A percentile compares a stretch with the other conserved stretches of the same genome.
Evolutionary conservation across 345 rosid genomes (phyloP).

Genomic region (Carallia pectinifolia): DNA sequence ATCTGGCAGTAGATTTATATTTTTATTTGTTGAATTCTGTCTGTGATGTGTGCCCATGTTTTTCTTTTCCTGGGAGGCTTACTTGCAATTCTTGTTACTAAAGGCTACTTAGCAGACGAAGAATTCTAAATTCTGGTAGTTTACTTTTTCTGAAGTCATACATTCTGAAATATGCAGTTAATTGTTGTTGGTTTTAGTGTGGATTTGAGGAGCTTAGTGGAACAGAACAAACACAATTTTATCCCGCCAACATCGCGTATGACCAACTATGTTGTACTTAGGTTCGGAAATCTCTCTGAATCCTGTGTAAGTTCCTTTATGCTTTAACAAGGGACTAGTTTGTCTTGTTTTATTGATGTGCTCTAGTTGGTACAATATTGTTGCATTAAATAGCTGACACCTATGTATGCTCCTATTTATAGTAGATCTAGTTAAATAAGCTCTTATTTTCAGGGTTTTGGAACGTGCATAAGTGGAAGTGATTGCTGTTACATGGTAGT

Average conservation of each 20-base stretch:
- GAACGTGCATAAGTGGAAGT: constrained; percentile 67
- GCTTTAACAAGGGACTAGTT: background rate
- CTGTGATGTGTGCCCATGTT: too few species aligned
- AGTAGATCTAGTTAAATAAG: background rate
- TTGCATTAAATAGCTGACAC: too few species aligned
- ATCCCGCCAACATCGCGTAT: constrained; percentile 85
- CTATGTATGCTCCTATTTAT: background rate
- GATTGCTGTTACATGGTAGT: constrained; percentile 85
- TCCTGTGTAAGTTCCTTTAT: constrained; percentile 46
- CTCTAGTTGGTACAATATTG: too few species aligned
- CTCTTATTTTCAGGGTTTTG: constrained; percentile 52
- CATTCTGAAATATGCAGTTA: background rate
- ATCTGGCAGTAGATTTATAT: too few species aligned
- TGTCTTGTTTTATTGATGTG: too few species aligned
- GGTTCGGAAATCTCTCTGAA: constrained; percentile 62
- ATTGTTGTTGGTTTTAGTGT: constrained; percentile 50
- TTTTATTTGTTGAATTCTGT: too few species aligned
- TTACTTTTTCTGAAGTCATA: too few species aligned
- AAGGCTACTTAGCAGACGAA: too few species aligned
- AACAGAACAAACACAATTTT: constrained; percentile 72
- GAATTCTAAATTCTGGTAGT: too few species aligned
- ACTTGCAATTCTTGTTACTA: too few species aligned
- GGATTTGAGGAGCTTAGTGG: constrained; percentile 84
- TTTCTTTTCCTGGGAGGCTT: too few species aligned
- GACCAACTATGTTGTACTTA: constrained; percentile 83